phyloP scores from a whole-genome alignment of 805 yeast genomes.

The Metschnikowia amazonensis region DNA sequence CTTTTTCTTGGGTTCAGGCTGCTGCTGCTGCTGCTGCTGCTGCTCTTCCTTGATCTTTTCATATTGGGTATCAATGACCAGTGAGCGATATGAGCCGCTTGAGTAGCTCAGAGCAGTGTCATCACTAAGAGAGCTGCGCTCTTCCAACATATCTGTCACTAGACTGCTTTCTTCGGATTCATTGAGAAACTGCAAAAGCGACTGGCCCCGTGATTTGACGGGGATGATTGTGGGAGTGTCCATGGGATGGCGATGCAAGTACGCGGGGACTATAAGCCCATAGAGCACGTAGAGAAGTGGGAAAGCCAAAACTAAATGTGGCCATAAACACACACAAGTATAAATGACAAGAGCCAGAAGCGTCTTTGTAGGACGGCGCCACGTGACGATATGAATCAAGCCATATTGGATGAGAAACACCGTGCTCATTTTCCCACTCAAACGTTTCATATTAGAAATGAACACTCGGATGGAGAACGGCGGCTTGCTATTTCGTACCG shows the following conservation, averaged over 20 bases:
- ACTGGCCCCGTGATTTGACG: conserved; percentile 50
- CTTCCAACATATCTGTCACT: conserved; percentile 28
- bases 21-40: no score
- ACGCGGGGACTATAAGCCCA: conserved; percentile 68
- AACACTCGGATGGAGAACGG: conserved; percentile 55
- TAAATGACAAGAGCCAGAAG: conserved; percentile 54
- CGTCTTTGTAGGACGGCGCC: conserved; percentile 76
- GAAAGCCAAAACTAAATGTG: conserved; percentile 58
- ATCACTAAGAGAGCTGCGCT: conserved; percentile 9
- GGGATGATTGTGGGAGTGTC: conserved; percentile 42
- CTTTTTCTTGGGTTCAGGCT: conserved; percentile 10
- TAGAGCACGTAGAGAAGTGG: conserved; percentile 57
- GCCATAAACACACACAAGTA: conserved; percentile 67
- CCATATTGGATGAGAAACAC: conserved; percentile 62
- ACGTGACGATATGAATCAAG: conserved; percentile 55
- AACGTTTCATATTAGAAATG: conserved; percentile 52
- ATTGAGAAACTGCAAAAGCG: conserved; percentile 43
- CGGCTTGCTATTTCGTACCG: conserved; percentile 43
- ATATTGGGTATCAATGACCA: conserved; percentile 15
- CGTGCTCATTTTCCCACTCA: conserved; percentile 53
- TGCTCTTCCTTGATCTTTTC: conserved; percentile 4
- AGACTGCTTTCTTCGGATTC: conserved; percentile 31
- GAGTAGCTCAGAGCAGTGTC: conserved; percentile 11
- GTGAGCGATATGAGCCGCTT: conserved; percentile 10
- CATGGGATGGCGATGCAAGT: conserved; percentile 63